A percentile compares a stretch with the other conserved stretches of the same genome.
Conservation (phyloP, 345 rosid species). For the Nasturtium officinale region DNA sequence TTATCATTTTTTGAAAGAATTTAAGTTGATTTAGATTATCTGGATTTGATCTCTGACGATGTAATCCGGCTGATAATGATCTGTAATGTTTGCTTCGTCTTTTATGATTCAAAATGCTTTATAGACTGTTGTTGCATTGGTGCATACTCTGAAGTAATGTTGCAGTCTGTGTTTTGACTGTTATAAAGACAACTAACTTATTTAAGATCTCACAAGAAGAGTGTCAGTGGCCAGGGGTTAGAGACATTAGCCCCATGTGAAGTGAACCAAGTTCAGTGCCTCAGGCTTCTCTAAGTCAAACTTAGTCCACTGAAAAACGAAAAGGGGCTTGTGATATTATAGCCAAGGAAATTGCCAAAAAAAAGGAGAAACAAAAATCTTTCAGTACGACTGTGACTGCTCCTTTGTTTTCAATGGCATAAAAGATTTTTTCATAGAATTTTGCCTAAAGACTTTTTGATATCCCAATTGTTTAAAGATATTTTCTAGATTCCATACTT, state of each 20-base stretch:
- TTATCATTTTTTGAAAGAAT: constrained; percentile 19
- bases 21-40: constrained; percentile 24
- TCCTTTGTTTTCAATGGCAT: constrained; percentile 4
- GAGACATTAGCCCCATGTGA: neutral
- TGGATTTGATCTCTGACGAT: constrained; percentile 23
- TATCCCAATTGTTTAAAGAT: constrained; percentile 23
- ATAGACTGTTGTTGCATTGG: constrained; percentile 26
- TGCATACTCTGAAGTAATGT: constrained; percentile 17
- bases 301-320: constrained; percentile 2
- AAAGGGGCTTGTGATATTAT: neutral
- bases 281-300: neutral
- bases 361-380: neutral
- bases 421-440: neutral
- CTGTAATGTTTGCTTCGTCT: neutral
- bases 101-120: constrained; percentile 24
- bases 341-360: constrained; percentile 12
- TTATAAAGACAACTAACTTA: constrained; percentile 12
- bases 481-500: constrained; percentile 14
- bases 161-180: neutral
- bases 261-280: constrained; percentile 6
- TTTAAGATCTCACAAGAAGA: constrained; percentile 11
- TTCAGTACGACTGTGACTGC: constrained; percentile 20
- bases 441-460: constrained; percentile 7
- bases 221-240: neutral
- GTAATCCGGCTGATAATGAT: constrained; percentile 13